Percentiles rank a stretch among this genome's conserved stretches.
Conservation (phyloP, 768 basidiomycete genomes). For the Kockovaella imperatae region DNA sequence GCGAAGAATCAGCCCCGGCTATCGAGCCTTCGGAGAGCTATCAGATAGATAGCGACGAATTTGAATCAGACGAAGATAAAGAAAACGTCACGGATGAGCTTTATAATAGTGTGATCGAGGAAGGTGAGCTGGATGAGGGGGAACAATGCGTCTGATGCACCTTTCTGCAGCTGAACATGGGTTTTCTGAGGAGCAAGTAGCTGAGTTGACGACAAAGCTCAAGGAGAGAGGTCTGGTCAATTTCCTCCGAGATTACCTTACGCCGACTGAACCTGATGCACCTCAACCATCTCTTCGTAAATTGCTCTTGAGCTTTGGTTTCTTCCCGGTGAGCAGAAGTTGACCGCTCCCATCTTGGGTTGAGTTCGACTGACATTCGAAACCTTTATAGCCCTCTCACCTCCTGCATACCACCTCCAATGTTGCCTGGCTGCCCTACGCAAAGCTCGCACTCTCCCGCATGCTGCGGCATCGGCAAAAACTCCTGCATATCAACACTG, state of each 20-base stretch:
- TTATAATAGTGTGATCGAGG: conserved; percentile 26
- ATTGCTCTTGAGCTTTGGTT: conserved; percentile 25
- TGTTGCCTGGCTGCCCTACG: conserved; percentile 19
- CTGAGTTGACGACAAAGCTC: conserved; percentile 13
- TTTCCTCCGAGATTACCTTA: conserved; percentile 29
- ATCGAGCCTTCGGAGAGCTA: conserved; percentile 23
- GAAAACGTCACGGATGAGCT: conserved; percentile 25
- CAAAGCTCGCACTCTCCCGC: conserved; percentile 28
- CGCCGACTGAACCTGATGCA: not conserved
- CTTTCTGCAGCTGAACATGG: conserved; percentile 25
- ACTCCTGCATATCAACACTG: conserved; percentile 36
- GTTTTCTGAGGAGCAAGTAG: conserved; percentile 30
- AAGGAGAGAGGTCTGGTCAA: conserved; percentile 31
- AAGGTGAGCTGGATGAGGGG: conserved; percentile 17
- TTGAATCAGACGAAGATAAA: conserved; percentile 24
- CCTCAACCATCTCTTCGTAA: conserved; percentile 20
- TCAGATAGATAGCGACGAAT: conserved; percentile 33
- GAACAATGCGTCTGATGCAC: not conserved
- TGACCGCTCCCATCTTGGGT: not conserved
- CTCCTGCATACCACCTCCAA: conserved; percentile 22
- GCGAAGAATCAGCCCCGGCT: conserved; percentile 11
- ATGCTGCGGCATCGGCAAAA: conserved; percentile 39
- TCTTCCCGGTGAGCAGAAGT: conserved; percentile 25
- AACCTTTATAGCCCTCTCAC: conserved; percentile 15
- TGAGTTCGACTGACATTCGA: no score